Conservation (phyloP, 306 rosid species). For the Quercus bicolor region DNA sequence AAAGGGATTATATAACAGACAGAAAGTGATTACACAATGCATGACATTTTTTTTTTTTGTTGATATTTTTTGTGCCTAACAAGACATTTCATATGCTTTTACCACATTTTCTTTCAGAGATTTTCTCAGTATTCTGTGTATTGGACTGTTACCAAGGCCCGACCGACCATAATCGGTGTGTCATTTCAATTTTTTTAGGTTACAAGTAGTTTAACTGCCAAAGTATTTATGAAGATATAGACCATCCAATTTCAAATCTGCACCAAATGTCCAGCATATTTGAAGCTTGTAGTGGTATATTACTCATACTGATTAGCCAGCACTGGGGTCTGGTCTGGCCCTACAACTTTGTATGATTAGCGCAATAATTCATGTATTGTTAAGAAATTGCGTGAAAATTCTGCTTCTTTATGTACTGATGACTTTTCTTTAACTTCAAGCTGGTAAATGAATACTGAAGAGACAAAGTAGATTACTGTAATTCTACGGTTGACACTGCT, state of each 20-base stretch:
- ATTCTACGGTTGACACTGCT: background rate
- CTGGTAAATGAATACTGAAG: background rate
- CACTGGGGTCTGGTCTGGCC: no score
- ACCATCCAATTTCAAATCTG: background rate
- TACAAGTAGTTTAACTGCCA: constrained; percentile 15
- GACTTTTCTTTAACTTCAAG: background rate
- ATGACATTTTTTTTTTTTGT: background rate
- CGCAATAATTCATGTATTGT: background rate
- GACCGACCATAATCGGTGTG: constrained; percentile 22
- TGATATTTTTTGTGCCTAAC: constrained; percentile 13
- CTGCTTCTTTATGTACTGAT: background rate
- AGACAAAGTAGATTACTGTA: background rate
- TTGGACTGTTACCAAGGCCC: constrained; percentile 28
- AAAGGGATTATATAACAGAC: constrained; percentile 9
- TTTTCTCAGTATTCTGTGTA: constrained; percentile 1
- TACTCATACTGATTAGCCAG: background rate
- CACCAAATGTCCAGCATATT: constrained; percentile 32
- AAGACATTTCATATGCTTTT: background rate
- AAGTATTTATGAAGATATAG: constrained; percentile 21
- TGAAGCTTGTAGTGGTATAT: background rate
- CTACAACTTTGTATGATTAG: background rate
- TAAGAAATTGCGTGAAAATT: background rate
- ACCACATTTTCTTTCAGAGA: background rate
- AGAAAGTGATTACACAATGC: constrained; percentile 28
- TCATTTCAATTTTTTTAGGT: constrained; percentile 31